phyloP scores from a whole-genome alignment of 2,329 filamentous ascomycete species.

The Venturia oleaginea region DNA sequence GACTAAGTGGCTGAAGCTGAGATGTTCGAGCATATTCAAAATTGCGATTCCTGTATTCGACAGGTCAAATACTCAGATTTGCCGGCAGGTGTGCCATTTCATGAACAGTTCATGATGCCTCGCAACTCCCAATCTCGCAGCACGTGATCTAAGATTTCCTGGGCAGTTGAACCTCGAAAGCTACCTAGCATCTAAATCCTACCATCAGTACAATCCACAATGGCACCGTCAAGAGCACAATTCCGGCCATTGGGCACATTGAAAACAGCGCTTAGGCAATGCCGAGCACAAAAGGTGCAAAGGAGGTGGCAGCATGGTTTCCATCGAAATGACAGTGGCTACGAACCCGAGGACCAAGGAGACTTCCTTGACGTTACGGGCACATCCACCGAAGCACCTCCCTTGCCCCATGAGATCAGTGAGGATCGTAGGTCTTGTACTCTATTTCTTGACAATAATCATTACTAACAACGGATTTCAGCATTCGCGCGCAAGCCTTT shows the following conservation, averaged over 20 bases:
- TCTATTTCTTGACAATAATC: background rate
- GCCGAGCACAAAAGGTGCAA: constrained; percentile 4
- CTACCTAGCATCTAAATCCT: background rate
- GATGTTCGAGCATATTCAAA: no score
- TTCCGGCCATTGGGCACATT: constrained; percentile 3
- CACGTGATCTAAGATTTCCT: background rate
- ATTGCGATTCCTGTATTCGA: no score
- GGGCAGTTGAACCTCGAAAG: no score
- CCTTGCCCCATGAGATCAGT: constrained; percentile 9
- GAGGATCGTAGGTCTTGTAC: background rate
- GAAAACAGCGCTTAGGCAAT: constrained; percentile 8
- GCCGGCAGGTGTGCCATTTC: no score
- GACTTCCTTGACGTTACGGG: background rate
- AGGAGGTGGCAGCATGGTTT: constrained; percentile 7
- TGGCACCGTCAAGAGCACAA: constrained; percentile 10
- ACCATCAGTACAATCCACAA: constrained; percentile 6
- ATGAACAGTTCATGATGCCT: no score
- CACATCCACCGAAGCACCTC: constrained; percentile 14
- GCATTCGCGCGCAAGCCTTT: constrained; percentile 16
- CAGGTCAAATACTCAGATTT: no score
- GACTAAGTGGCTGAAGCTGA: no score
- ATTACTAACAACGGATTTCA: background rate
- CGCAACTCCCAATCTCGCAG: no score
- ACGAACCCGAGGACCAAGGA: background rate
- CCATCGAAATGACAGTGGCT: background rate